Evolutionary conservation across 768 basidiomycete genomes (phyloP).

Genomic region (Chalciporus pseudorubinellus): DNA sequence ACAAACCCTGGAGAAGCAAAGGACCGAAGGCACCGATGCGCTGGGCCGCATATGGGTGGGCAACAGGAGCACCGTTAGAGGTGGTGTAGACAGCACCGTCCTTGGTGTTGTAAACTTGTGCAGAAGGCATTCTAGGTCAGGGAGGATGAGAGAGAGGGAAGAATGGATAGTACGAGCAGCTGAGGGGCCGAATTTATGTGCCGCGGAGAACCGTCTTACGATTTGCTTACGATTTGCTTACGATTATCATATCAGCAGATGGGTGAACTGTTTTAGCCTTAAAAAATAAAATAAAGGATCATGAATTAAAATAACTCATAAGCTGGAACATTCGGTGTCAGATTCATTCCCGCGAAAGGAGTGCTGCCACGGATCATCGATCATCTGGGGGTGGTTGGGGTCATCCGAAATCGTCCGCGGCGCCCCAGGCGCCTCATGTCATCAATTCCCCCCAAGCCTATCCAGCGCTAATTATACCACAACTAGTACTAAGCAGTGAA

Average conservation of each 20-base stretch:
- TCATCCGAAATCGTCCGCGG: too few relatives aligned
- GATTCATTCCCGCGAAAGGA: slow-evolving; percentile 27
- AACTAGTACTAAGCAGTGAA: background rate
- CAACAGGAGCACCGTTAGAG: slow-evolving; percentile 76
- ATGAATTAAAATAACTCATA: too few relatives aligned
- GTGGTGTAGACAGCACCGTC: slow-evolving; percentile 77
- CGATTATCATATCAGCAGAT: too few relatives aligned
- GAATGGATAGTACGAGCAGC: slow-evolving; percentile 5
- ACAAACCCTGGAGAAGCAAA: slow-evolving; percentile 81
- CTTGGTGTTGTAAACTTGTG: slow-evolving; percentile 50
- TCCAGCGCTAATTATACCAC: slow-evolving; percentile 1
- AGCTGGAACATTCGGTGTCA: slow-evolving; percentile 1
- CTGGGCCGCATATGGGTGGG: slow-evolving; percentile 76
- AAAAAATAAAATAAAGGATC: too few relatives aligned
- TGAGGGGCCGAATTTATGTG: slow-evolving; percentile 20
- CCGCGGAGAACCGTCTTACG: slow-evolving; percentile 21
- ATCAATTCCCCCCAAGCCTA: too few relatives aligned
- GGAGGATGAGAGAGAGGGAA: slow-evolving; percentile 3
- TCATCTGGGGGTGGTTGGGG: too few relatives aligned
- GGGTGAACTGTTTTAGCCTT: too few relatives aligned
- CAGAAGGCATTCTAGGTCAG: slow-evolving; percentile 54
- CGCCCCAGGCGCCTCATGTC: too few relatives aligned
- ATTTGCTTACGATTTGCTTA: too few relatives aligned
- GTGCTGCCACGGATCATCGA: too few relatives aligned
- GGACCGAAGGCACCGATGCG: slow-evolving; percentile 74